Evolutionary conservation across 2,329 filamentous ascomycete genomes (phyloP).

Genomic region (Aspergillus fischeri): DNA sequence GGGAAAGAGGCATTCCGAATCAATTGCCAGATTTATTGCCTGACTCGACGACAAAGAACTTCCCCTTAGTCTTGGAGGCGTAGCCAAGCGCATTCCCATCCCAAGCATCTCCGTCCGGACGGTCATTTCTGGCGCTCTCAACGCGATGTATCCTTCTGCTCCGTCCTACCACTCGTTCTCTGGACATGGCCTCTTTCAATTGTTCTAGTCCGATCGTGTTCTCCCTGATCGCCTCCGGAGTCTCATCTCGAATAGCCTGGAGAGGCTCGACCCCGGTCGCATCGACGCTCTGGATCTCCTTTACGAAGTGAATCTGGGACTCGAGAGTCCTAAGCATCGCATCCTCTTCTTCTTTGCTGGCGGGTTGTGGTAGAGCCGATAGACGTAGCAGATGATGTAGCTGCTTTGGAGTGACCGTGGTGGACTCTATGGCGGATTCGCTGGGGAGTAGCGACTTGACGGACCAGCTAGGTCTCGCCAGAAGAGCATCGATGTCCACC

Average conservation of each 20-base stretch:
- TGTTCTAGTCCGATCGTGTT: conserved; percentile 36
- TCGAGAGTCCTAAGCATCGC: conserved; percentile 70
- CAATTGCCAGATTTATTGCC: conserved; percentile 9
- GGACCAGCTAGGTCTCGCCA: conserved; percentile 77
- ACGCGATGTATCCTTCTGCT: conserved; percentile 46
- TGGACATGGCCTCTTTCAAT: conserved; percentile 35
- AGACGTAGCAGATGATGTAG: conserved; percentile 82
- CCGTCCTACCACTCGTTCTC: conserved; percentile 39
- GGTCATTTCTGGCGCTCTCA: conserved; percentile 23
- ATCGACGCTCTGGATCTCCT: conserved; percentile 74
- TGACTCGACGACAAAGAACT: conserved; percentile 70
- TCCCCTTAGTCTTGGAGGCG: conserved; percentile 63
- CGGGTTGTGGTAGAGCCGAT: conserved; percentile 76
- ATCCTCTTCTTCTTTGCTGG: conserved; percentile 57
- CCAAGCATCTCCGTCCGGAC: conserved; percentile 49
- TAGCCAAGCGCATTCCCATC: conserved; percentile 67
- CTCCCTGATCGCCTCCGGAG: conserved; percentile 35
- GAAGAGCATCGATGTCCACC: conserved; percentile 43
- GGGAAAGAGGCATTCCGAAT: not conserved
- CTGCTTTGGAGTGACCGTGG: conserved; percentile 58
- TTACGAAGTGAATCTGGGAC: conserved; percentile 87
- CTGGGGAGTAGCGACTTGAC: conserved; percentile 67
- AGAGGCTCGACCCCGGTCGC: conserved; percentile 70
- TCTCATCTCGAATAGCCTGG: conserved; percentile 71
- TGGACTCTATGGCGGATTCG: conserved; percentile 24